These are phyloP conservation scores for Ensete glaucum DNA, from an alignment of 176 grass and related monocot species.

Conservation along the genomic window DNA sequence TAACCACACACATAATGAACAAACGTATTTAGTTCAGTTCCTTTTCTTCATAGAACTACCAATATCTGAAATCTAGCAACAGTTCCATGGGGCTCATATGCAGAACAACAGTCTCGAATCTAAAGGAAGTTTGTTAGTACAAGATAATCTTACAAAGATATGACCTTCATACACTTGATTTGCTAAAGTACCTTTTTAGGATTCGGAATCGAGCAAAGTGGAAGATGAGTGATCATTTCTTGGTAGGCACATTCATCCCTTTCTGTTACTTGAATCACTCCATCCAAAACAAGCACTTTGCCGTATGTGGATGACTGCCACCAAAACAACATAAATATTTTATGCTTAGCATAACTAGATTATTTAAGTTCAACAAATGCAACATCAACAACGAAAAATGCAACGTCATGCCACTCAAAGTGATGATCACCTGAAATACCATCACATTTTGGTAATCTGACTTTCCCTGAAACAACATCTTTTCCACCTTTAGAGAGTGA, in stretches of 20 bases:
- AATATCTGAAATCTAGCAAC: too few species aligned
- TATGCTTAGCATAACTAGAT: background rate
- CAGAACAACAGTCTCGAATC: too few species aligned
- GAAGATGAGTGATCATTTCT: constrained; percentile 96
- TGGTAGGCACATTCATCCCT: constrained; percentile 90
- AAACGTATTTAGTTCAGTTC: too few species aligned
- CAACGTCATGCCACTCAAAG: background rate
- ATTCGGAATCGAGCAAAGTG: constrained; percentile 79
- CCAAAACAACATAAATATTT: constrained; percentile 5
- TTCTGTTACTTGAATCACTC: constrained; percentile 89
- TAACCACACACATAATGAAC: too few species aligned
- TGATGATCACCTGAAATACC: constrained; percentile 65
- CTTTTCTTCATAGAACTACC: too few species aligned
- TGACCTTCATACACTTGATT: background rate
- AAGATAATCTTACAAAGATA: background rate
- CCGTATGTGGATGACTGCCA: constrained; percentile 73
- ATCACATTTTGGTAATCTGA: constrained; percentile 90
- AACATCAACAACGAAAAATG: background rate
- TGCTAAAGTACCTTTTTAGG: constrained; percentile 68
- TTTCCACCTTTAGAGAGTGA: constrained; percentile 89
- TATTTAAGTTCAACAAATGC: background rate
- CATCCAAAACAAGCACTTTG: constrained; percentile 88
- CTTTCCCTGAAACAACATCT: constrained; percentile 78
- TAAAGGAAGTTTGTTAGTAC: too few species aligned
- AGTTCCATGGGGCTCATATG: too few species aligned